Base-by-base conservation (phyloP, 345 rosid genomes). In the Gossypium australe region DNA sequence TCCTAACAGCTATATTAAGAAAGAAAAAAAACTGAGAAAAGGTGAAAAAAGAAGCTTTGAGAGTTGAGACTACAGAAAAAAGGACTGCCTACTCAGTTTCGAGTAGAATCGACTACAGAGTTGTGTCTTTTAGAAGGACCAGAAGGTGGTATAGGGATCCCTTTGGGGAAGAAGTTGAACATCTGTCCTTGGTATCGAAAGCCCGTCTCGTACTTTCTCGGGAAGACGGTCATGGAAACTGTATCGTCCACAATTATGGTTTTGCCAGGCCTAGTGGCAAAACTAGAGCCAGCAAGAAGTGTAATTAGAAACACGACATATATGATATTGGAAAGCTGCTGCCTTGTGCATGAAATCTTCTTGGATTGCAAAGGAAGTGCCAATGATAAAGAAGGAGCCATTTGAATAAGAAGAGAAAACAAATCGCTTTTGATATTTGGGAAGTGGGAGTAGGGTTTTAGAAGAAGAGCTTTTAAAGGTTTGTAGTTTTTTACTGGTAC, bases 91-190 rank as follows among this genome's bases (percentile, higher is more conserved):
- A 11, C 67, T 85, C 80, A 86, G 34, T 81, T 78, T 17, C 58
- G 78, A 69, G 89, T 70, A 60, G 86, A 84, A 63, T 85, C 79
- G 29, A 77, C 76, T 11, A 76, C 60, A 7, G 83, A 78, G 82
- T 94, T 94, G 87, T 92, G 97, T 69, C 89, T 79, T 79, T 85
- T 88, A 16, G 98, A 94, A 4, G 97, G 98, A 60, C 70, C 97
- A 17, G 97, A 94, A 71, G 97, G 97, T 14, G 97, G 97, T 56
- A 92, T 71, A 2, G 87, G 82, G 7, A 77, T 77, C 1, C 92
- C 92, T 79, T 92, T 92, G 7, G 97, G 98, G 56, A 94, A 80
- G 88, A 78, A 94, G 82, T 86, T 86, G 86, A 89, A 89, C 65
- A 84, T 63, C 79, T 68, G 83, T 43, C 71, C 89, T 70, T 79